Percentiles rank a stretch among this genome's conserved stretches.
Evolutionary conservation across 73 alveolate species (phyloP).

Genomic region (Effrenium voratum): DNA sequence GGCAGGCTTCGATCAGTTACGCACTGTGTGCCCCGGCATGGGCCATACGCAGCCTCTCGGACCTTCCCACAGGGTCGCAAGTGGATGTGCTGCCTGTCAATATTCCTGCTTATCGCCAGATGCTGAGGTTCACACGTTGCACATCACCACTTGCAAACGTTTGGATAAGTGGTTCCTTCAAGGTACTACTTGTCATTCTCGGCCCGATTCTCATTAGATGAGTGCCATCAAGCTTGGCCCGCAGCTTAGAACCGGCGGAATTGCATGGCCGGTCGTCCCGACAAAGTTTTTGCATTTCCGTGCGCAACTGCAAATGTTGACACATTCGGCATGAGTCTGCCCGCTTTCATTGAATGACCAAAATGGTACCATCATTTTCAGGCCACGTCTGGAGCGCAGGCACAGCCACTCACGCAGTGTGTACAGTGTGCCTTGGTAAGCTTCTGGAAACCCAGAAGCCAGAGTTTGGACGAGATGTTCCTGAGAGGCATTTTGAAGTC

Average conservation of each 20-base stretch:
- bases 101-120: constrained; percentile 26
- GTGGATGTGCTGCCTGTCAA: constrained; percentile 92
- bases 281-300: no score
- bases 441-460: constrained; percentile 75
- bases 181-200: constrained; percentile 81
- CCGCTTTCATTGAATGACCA: not conserved
- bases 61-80: constrained; percentile 59
- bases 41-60: no score
- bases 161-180: not conserved
- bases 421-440: not conserved
- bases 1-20: not conserved
- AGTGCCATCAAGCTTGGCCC: not conserved
- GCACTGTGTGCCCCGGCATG: not conserved
- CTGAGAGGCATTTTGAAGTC: no score
- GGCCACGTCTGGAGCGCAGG: not conserved
- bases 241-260: not conserved
- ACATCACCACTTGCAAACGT: not conserved
- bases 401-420: no score
- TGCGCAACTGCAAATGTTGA: no score
- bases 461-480: no score
- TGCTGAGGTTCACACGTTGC: not conserved
- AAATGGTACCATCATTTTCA: not conserved
- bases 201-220: constrained; percentile 88
- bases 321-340: not conserved
- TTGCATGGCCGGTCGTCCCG: no score